These are phyloP conservation scores for Solanum etuberosum DNA, from an alignment of 257 asterid species.

Conservation along the genomic window DNA sequence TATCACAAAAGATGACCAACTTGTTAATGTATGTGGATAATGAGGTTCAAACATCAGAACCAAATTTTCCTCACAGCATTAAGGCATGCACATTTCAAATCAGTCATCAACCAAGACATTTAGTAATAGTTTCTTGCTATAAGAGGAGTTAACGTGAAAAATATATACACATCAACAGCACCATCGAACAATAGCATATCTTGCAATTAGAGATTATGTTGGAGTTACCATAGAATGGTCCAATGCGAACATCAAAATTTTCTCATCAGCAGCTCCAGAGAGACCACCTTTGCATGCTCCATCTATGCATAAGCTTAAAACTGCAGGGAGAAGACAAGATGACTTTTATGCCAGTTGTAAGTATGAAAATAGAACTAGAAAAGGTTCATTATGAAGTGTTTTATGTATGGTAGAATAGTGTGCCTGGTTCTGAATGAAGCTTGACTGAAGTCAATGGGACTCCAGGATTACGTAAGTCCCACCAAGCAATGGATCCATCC, in stretches of 20 bases:
- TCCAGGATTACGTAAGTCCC: slow-evolving; percentile 76
- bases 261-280: slow-evolving; percentile 85
- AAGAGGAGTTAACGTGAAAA: background rate
- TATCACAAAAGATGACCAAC: background rate
- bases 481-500: slow-evolving; percentile 88
- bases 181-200: background rate
- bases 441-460: slow-evolving; percentile 61
- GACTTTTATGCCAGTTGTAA: background rate
- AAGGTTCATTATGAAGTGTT: background rate
- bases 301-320: slow-evolving; percentile 53
- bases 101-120: background rate
- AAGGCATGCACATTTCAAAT: background rate
- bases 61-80: background rate
- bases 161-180: background rate
- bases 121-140: background rate
- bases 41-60: background rate
- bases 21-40: background rate
- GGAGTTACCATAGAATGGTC: slow-evolving; percentile 34
- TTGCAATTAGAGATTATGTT: background rate
- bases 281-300: slow-evolving; percentile 62
- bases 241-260: slow-evolving; percentile 48
- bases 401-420: background rate
- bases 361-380: background rate
- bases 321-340: slow-evolving; percentile 10
- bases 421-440: slow-evolving; percentile 74